Evolutionary conservation across 2,329 filamentous ascomycete species (phyloP).

Genomic region (Ilyonectria robusta): DNA sequence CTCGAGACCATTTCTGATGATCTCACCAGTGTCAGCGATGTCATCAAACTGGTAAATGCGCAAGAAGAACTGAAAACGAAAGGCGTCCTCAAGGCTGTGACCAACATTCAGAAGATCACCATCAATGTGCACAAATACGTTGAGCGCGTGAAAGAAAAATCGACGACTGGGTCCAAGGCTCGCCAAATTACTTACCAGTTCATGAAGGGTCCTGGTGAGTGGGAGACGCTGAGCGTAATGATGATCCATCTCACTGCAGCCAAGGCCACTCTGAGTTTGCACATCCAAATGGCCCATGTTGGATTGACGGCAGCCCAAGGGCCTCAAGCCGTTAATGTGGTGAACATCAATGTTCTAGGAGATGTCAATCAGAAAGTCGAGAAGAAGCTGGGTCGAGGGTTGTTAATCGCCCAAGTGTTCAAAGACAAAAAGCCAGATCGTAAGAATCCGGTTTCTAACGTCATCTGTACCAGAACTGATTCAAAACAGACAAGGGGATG

Average conservation of each 20-base stretch:
- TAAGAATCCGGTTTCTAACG: neutral
- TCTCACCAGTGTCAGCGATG: neutral
- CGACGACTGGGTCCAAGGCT: neutral
- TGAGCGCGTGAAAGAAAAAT: neutral
- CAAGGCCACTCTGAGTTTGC: neutral
- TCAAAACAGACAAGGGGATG: neutral
- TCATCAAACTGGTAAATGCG: neutral
- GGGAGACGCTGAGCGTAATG: neutral
- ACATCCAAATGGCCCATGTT: too few relatives aligned
- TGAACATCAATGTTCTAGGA: too few relatives aligned
- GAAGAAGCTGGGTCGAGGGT: too few relatives aligned
- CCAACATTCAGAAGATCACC: neutral
- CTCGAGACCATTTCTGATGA: neutral
- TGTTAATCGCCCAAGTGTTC: neutral
- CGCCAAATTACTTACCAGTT: neutral
- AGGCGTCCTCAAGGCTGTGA: neutral
- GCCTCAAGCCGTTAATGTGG: too few relatives aligned
- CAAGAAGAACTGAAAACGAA: neutral
- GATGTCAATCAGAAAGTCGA: too few relatives aligned
- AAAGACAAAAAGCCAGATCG: neutral
- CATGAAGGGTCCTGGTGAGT: neutral
- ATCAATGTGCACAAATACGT: neutral
- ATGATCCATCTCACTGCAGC: neutral
- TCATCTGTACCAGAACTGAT: neutral
- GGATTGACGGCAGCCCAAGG: too few relatives aligned